These are phyloP conservation scores for Phylloboletellus chloephorus DNA, from an alignment of 1,284 basidiomycete species.

Conservation along the genomic window DNA sequence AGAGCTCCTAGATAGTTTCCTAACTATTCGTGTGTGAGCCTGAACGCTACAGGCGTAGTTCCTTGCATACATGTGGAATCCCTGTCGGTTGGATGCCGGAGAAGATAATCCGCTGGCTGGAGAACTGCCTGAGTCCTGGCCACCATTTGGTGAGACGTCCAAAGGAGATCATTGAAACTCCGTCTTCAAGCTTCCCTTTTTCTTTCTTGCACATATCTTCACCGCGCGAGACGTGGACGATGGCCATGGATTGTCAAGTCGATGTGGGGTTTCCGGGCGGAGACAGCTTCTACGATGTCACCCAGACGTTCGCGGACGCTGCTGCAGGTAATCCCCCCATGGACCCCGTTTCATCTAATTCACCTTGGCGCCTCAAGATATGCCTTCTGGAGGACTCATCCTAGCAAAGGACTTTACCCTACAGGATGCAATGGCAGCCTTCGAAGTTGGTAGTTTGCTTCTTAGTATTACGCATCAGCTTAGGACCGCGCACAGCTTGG, in stretches of 20 bases:
- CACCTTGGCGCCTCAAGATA: slow-evolving; percentile 41
- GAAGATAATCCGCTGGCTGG: slow-evolving; percentile 51
- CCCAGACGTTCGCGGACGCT: slow-evolving; percentile 50
- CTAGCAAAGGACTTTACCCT: slow-evolving; percentile 67
- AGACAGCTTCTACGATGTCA: slow-evolving; percentile 57
- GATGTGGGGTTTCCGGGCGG: slow-evolving; percentile 44
- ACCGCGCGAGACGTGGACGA: slow-evolving; percentile 7
- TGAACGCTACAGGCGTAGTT: background rate
- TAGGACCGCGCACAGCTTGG: slow-evolving; percentile 58
- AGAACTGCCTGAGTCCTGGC: slow-evolving; percentile 3
- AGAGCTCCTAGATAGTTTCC: slow-evolving; percentile 93
- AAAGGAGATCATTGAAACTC: slow-evolving; percentile 29
- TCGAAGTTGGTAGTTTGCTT: slow-evolving; percentile 53
- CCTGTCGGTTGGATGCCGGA: slow-evolving; percentile 86
- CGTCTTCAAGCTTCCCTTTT: slow-evolving; percentile 14
- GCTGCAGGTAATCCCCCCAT: slow-evolving; percentile 41
- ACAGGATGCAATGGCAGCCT: slow-evolving; percentile 85
- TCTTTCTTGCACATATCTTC: slow-evolving; percentile 5
- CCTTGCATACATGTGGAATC: slow-evolving; percentile 67
- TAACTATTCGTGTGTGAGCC: slow-evolving; percentile 47
- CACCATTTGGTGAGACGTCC: slow-evolving; percentile 3
- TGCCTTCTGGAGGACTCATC: slow-evolving; percentile 62
- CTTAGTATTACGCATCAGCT: slow-evolving; percentile 10
- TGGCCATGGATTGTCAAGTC: slow-evolving; percentile 18
- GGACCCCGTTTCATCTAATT: slow-evolving; percentile 8